Evolutionary conservation across 2,329 filamentous ascomycete species (phyloP).

Genomic region (Fusarium sp.): DNA sequence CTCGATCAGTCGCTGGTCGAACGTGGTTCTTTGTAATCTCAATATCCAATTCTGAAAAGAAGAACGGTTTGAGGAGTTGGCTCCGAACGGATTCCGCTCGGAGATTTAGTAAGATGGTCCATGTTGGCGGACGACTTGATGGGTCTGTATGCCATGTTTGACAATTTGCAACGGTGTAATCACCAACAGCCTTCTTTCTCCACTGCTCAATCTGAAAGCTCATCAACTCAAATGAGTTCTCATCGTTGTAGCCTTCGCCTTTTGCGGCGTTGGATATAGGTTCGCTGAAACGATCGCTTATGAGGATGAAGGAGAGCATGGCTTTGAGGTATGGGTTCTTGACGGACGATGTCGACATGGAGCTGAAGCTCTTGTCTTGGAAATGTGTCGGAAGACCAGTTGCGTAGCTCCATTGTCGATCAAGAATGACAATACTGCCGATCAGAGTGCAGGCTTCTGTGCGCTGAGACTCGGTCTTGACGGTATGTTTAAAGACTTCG

Average conservation of each 20-base stretch:
- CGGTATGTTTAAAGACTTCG: conserved; percentile 33
- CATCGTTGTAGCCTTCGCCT: conserved; percentile 34
- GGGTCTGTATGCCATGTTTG: conserved; percentile 15
- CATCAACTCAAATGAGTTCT: conserved; percentile 42
- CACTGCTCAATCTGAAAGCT: conserved; percentile 44
- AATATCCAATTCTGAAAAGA: conserved; percentile 25
- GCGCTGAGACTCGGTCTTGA: conserved; percentile 7
- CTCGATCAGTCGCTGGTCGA: conserved; percentile 12
- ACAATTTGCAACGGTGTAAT: conserved; percentile 7
- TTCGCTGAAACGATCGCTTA: conserved; percentile 23
- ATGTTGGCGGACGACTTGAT: conserved; percentile 11
- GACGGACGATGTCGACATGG: conserved; percentile 20
- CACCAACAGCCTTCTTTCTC: conserved; percentile 36
- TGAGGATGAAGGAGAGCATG: conserved; percentile 27
- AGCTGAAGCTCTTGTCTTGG: conserved; percentile 25
- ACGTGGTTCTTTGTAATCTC: conserved; percentile 22
- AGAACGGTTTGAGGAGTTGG: conserved; percentile 18
- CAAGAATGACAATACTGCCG: conserved; percentile 15
- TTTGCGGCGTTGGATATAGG: conserved; percentile 14
- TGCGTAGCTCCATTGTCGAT: conserved; percentile 25
- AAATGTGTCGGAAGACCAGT: conserved; percentile 23
- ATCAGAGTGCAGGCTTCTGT: conserved; percentile 13
- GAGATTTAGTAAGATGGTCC: conserved; percentile 21
- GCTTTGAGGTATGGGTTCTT: conserved; percentile 23
- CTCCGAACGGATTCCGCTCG: conserved; percentile 26